A percentile compares a stretch with the other conserved stretches of the same genome.
These are phyloP conservation scores for Xylaria longipes DNA, from an alignment of 495 filamentous ascomycete species.

Conservation along the genomic window DNA sequence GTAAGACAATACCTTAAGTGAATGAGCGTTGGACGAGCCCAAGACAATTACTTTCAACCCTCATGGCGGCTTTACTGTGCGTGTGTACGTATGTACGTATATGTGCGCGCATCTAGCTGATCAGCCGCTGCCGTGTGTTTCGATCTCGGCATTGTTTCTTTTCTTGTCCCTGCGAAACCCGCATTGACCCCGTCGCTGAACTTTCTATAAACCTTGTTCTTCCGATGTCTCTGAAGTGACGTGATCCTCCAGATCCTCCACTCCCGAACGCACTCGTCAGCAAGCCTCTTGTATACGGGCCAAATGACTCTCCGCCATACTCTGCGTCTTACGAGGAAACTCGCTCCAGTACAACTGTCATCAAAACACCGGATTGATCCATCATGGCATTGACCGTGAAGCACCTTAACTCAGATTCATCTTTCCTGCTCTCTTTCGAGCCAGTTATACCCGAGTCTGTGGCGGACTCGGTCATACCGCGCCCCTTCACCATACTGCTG, in stretches of 20 bases:
- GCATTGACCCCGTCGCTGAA: neutral
- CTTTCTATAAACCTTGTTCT: slow-evolving; percentile 7
- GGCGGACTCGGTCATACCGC: slow-evolving; percentile 40
- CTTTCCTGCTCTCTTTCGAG: slow-evolving; percentile 70
- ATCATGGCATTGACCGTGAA: slow-evolving; percentile 70
- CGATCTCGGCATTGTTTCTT: slow-evolving; percentile 16
- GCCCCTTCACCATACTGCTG: slow-evolving; percentile 68
- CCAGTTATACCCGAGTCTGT: slow-evolving; percentile 48
- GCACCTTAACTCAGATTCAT: slow-evolving; percentile 72
- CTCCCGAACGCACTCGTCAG: neutral
- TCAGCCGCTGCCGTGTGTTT: slow-evolving; percentile 18
- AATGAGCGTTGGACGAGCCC: neutral
- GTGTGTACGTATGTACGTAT: neutral
- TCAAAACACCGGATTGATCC: neutral
- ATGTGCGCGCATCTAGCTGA: neutral
- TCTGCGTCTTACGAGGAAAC: slow-evolving; percentile 12
- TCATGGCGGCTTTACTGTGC: neutral
- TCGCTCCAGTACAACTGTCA: neutral
- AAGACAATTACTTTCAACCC: neutral
- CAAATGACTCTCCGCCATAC: slow-evolving; percentile 8
- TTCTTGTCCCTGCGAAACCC: slow-evolving; percentile 4
- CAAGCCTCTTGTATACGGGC: neutral
- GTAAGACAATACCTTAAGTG: neutral
- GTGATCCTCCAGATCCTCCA: slow-evolving; percentile 10
- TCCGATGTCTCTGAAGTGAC: neutral